phyloP scores from a whole-genome alignment of 495 filamentous ascomycete genomes.

The Margaritispora aquatica region DNA sequence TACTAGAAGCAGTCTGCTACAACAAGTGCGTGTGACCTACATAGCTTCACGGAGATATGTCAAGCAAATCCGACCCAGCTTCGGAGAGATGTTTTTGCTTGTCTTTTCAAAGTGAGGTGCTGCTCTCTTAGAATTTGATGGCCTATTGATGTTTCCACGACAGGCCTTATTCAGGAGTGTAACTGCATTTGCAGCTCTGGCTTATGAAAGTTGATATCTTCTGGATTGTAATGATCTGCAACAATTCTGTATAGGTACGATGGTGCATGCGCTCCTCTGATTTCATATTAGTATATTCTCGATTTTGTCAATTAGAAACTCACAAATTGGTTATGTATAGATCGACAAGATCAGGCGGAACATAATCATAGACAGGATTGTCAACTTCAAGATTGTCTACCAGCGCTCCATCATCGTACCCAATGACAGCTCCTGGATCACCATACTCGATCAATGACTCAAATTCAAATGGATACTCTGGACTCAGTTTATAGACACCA shows the following conservation, averaged over 20 bases:
- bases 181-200: conserved; percentile 18
- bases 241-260: conserved; percentile 78
- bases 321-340: conserved; percentile 92
- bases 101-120: background rate
- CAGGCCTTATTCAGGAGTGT: background rate
- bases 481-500: conserved; percentile 86
- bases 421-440: conserved; percentile 64
- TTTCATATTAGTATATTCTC: background rate
- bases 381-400: conserved; percentile 71
- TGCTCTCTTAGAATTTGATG: too few species aligned
- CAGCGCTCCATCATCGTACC: conserved; percentile 66
- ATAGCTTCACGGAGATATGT: too few species aligned
- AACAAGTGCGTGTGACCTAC: too few species aligned
- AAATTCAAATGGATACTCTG: conserved; percentile 75
- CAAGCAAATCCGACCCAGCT: too few species aligned
- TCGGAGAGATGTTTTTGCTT: too few species aligned
- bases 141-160: too few species aligned
- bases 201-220: conserved; percentile 63
- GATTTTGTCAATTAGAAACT: conserved; percentile 29
- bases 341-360: conserved; percentile 74
- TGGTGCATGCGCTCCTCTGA: conserved; percentile 70
- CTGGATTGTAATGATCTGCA: conserved; percentile 76
- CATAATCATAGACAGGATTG: conserved; percentile 77
- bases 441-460: conserved; percentile 76
- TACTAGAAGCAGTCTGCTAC: too few species aligned